These are phyloP conservation scores for Sarocladiaceae sp. DNA, from an alignment of 2,329 filamentous ascomycete genomes.

Conservation along the genomic window DNA sequence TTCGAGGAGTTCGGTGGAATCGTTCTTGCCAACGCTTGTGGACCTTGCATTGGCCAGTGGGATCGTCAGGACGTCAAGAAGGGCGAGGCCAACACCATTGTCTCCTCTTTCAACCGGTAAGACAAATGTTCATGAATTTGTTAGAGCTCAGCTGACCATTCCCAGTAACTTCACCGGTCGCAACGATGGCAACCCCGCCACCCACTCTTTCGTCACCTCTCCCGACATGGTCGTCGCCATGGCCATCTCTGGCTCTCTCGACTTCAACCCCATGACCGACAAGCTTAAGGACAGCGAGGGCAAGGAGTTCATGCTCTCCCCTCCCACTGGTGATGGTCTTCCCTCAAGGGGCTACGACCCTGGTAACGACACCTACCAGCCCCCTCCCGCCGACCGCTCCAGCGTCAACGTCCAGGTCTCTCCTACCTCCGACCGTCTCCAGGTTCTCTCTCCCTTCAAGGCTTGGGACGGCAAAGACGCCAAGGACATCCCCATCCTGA, in stretches of 20 bases:
- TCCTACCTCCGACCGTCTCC: constrained; percentile 88
- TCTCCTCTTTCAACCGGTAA: constrained; percentile 90
- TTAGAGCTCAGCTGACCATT: neutral
- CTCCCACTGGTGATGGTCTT: constrained; percentile 77
- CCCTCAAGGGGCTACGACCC: constrained; percentile 82
- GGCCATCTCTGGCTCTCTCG: constrained; percentile 75
- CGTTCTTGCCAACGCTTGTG: constrained; percentile 93
- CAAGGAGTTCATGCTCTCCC: constrained; percentile 86
- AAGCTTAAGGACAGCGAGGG: constrained; percentile 91
- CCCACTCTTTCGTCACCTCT: constrained; percentile 88
- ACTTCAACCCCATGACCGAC: constrained; percentile 95
- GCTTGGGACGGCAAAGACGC: constrained; percentile 93
- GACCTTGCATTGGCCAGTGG: constrained; percentile 92
- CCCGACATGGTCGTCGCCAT: constrained; percentile 86
- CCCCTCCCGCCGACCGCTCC: constrained; percentile 75
- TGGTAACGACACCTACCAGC: constrained; percentile 92
- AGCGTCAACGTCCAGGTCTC: constrained; percentile 76
- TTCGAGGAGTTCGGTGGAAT: constrained; percentile 96
- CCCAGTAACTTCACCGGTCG: constrained; percentile 91
- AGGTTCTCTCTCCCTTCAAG: constrained; percentile 81
- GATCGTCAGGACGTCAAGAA: constrained; percentile 91
- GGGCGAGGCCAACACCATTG: constrained; percentile 91
- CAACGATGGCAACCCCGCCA: constrained; percentile 93
- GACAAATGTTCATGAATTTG: neutral
- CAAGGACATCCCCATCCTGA: constrained; percentile 78